Evolutionary conservation across 495 filamentous ascomycete species (phyloP), one percentile per base, ranked within the genome.

Genomic region (Talaromyces nanjingensis): DNA sequence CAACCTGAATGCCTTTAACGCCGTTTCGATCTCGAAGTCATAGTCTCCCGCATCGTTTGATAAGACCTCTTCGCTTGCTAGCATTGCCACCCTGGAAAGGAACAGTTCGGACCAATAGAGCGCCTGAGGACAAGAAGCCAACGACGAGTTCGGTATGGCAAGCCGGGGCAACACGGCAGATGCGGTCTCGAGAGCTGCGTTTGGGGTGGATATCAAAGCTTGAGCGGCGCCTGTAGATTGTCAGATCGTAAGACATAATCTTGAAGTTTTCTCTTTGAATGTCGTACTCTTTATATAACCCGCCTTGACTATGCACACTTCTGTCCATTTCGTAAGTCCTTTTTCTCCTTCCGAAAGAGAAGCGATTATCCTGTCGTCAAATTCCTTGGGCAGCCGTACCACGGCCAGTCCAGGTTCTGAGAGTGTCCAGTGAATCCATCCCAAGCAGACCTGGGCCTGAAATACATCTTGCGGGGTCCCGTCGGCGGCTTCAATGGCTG

Each of bases 391-490:
- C 18, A 96, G 77, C 18, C 79, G 82, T 37, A 77, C 74, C 27
- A 84, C 75, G 2, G 89, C 89, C 24, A 86, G 71, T 3, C 72
- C 76, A 24, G 87, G 86, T 62, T 96, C 88, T 31, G 84, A 84
- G 37, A 92, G 70, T 5, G 83, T 83, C 85, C 87, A 91, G 71
- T 96, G 86, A 65, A 96, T 76, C 90, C 91, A 93, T 60, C 85
- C 92, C 27, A 93, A 68, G 72, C 91, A 96, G 49, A 92, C 85
- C 63, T 84, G 86, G 20, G 89, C 91, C 72, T 94, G 89, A 58
- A 92, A 89, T 52, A 83, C 79, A 70, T 96, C 92, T 74, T 93
- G 85, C 29, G 73, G 74, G 60, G 82, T 73, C 0, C 75, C 74
- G 7, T 79, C 77, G 58, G 85, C 85, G 45, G 79, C 78, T 45